phyloP scores from a whole-genome alignment of 2,329 filamentous ascomycete species.

The Blumeriella jaapii region DNA sequence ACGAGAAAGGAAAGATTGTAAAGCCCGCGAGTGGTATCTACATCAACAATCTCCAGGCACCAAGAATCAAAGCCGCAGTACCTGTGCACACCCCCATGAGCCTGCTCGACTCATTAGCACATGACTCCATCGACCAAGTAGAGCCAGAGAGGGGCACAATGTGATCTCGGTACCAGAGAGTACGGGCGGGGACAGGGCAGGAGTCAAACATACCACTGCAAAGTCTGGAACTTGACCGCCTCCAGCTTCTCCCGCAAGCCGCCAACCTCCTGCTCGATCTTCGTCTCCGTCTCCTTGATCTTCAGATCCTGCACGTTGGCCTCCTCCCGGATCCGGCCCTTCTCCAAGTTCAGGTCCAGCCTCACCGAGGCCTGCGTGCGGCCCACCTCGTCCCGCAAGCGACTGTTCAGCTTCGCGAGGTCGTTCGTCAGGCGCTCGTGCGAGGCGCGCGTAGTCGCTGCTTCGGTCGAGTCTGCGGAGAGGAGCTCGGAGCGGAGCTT shows the following conservation, averaged over 20 bases:
- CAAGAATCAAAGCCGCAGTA: constrained; percentile 54
- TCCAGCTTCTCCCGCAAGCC: constrained; percentile 84
- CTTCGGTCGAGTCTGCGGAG: constrained; percentile 83
- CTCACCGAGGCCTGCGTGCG: constrained; percentile 88
- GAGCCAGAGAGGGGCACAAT: too few relatives aligned
- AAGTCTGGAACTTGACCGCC: constrained; percentile 94
- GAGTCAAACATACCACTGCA: constrained; percentile 45
- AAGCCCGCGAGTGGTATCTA: constrained; percentile 27
- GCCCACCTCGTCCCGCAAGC: constrained; percentile 85
- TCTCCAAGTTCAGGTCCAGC: constrained; percentile 89
- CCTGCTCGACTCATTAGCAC: constrained; percentile 13
- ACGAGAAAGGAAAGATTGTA: too few relatives aligned
- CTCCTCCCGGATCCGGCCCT: constrained; percentile 92
- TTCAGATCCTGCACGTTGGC: constrained; percentile 94
- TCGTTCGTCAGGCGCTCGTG: constrained; percentile 93
- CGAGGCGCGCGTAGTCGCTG: constrained; percentile 73
- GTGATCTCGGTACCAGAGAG: too few relatives aligned
- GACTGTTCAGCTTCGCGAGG: constrained; percentile 81
- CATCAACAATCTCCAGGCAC: constrained; percentile 62
- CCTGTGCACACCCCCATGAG: too few relatives aligned
- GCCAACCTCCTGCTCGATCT: constrained; percentile 96
- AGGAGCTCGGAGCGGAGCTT: constrained; percentile 92
- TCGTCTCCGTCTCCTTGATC: constrained; percentile 96
- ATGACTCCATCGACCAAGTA: neutral
- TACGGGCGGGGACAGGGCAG: too few relatives aligned